phyloP scores from a whole-genome alignment of 2,329 filamentous ascomycete species.

The Aspergillus eucalypticola region DNA sequence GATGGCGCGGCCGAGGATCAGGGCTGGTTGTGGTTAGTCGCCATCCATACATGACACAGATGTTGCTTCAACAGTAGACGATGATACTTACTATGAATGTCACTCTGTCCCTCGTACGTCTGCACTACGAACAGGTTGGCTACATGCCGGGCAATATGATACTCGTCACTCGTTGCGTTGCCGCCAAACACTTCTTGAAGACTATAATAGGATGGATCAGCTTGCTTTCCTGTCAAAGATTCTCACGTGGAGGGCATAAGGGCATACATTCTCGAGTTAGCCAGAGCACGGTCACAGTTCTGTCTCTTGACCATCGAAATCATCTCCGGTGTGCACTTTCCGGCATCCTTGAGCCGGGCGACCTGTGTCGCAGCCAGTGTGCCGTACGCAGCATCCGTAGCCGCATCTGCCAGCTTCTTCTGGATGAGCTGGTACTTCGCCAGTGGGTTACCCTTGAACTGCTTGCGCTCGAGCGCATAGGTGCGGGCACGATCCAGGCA shows the following conservation, averaged over 20 bases:
- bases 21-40: constrained; percentile 47
- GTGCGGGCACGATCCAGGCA: constrained; percentile 76
- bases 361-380: constrained; percentile 90
- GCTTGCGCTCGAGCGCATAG: constrained; percentile 89
- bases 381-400: constrained; percentile 87
- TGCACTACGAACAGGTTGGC: constrained; percentile 96
- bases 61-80: no score
- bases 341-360: constrained; percentile 87
- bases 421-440: constrained; percentile 96
- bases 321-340: constrained; percentile 89
- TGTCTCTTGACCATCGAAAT: constrained; percentile 95
- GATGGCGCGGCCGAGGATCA: constrained; percentile 68
- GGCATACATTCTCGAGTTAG: constrained; percentile 68
- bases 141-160: constrained; percentile 90
- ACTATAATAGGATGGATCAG: constrained; percentile 34
- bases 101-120: constrained; percentile 97
- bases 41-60: background rate
- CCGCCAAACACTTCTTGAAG: constrained; percentile 96
- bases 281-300: constrained; percentile 88
- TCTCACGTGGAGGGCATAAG: constrained; percentile 37
- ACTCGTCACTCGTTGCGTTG: constrained; percentile 98
- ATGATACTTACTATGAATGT: constrained; percentile 79
- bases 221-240: no score
- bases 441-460: constrained; percentile 94
- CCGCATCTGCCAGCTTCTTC: constrained; percentile 94